phyloP scores from a whole-genome alignment of 768 basidiomycete genomes.

The Auricularia heimuer region DNA sequence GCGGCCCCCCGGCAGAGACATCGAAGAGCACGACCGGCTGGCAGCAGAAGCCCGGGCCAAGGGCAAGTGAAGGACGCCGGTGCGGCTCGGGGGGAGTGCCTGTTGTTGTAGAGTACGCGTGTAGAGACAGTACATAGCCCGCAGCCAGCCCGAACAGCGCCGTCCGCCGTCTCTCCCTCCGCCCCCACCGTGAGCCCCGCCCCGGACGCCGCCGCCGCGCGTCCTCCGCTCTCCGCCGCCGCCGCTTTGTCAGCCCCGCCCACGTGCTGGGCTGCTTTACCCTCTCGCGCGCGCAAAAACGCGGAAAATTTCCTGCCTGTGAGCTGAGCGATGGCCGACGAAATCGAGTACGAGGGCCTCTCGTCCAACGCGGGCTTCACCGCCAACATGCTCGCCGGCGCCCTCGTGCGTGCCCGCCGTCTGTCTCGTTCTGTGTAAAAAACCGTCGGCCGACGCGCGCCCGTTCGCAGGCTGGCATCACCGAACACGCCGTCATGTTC shows the following conservation, averaged over 20 bases:
- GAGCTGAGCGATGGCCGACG: constrained; percentile 28
- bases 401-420: constrained; percentile 53
- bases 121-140: not conserved
- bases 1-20: constrained; percentile 38
- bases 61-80: not conserved
- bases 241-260: not conserved
- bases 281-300: not conserved
- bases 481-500: constrained; percentile 98
- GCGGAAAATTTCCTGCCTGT: not conserved
- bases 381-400: constrained; percentile 98
- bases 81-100: no score
- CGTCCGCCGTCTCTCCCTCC: not conserved
- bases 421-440: not conserved
- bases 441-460: not conserved
- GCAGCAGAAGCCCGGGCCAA: constrained; percentile 24
- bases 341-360: constrained; percentile 54
- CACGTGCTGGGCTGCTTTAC: not conserved
- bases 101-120: not conserved
- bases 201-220: no score
- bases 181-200: no score
- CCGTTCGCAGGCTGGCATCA: constrained; percentile 77
- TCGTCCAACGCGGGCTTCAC: constrained; percentile 75
- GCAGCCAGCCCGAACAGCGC: not conserved
- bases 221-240: no score
- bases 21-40: constrained; percentile 64